Conservation (phyloP, 257 asterid genomes). For the Scutellaria minor region DNA sequence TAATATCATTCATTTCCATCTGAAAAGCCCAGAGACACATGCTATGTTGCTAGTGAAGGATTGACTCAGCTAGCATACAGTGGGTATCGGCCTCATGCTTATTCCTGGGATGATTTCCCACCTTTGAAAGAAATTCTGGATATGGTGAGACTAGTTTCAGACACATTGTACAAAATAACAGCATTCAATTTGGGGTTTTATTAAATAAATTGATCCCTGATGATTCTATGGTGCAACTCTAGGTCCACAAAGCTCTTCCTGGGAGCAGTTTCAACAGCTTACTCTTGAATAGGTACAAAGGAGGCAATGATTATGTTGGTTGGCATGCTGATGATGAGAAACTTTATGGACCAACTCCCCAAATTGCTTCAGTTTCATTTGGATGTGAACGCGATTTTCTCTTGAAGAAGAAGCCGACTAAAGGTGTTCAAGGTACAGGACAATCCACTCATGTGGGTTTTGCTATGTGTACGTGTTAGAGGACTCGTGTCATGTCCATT, state of each 20-base stretch:
- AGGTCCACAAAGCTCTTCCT: constrained; percentile 83
- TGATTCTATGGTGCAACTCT: constrained; percentile 35
- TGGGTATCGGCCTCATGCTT: constrained; percentile 77
- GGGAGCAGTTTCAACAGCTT: constrained; percentile 92
- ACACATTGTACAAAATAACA: not conserved
- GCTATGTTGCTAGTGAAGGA: constrained; percentile 82
- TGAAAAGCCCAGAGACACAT: constrained; percentile 80
- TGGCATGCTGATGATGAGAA: constrained; percentile 99
- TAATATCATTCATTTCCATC: not conserved
- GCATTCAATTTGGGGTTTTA: constrained; percentile 22
- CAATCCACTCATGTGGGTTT: constrained; percentile 1
- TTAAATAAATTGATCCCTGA: constrained; percentile 3
- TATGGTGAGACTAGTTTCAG: constrained; percentile 50
- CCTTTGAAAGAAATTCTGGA: constrained; percentile 71
- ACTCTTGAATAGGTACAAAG: constrained; percentile 77
- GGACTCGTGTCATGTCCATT: not conserved
- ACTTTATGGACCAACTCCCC: constrained; percentile 85
- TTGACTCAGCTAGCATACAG: constrained; percentile 74
- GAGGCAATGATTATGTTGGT: constrained; percentile 89
- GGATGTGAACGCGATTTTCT: constrained; percentile 93
- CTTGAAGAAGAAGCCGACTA: constrained; percentile 73
- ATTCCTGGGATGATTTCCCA: constrained; percentile 94
- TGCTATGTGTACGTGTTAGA: not conserved
- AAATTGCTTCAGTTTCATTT: constrained; percentile 86
- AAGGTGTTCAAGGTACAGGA: constrained; percentile 44